Evolutionary conservation across 2,329 filamentous ascomycete genomes (phyloP), one percentile per base, ranked within the genome.

Genomic region (Trichoderma endophyticum): DNA sequence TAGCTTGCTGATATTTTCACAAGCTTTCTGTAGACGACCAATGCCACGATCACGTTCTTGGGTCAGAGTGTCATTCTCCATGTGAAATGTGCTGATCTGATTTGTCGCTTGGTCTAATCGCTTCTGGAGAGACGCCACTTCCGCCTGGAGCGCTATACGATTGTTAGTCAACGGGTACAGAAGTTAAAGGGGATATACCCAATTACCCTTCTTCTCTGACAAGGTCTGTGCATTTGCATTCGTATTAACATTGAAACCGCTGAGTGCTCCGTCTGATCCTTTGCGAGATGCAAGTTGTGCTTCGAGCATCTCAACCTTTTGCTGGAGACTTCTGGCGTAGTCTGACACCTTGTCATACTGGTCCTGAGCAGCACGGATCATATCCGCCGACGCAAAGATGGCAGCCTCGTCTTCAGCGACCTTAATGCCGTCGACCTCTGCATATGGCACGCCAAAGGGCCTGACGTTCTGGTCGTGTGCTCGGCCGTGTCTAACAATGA

Each of bases 31-130:
- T 6, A 91, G 84, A 76, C 91, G 90, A 66, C 85, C 86, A 63
- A 91, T 84, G 48, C 91, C 87, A 61, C 89, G 88, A 75, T 93
- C 90, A 34, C 90, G 87, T 79, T 93, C 91, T 34, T 87, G 85
- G 3, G 85, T 84, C 56, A 92, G 81, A 4, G 89, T 87, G 73
- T 91, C 88, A 72, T 87, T 89, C 73, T 90, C 87, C 67, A 90
- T 89, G 65, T 92, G 89, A 43, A 86, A 84, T n/a, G 89, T 84
- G 73, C 86, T 88, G 28, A 88, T 83, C 77, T 91, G 91, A 59
- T 87, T 87, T 70, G 90, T 89, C 48, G 88, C 85, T 74, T 90
- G 86, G 72, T 91, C 89, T 1, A 93, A 82, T 18, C 88, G 89
- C 8, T 86, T 83, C 76, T 91, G 88, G 48, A 92, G 82, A 24